Conservation (phyloP, 192 early-diverging fungal genomes). For the Dissophora ornata region DNA sequence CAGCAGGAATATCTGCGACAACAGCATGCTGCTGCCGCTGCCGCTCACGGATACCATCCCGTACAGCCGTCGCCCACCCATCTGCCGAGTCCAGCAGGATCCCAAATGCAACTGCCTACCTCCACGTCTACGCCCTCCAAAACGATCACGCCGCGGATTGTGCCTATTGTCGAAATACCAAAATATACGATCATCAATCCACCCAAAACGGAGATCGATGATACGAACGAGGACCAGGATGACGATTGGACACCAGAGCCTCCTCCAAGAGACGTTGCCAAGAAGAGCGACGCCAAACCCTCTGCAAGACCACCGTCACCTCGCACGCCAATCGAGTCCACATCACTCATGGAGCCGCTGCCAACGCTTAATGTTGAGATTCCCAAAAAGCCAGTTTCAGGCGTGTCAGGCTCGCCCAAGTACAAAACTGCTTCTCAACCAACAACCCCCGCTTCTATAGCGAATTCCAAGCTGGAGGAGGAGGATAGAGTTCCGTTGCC, state of each 20-base stretch:
- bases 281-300: background rate
- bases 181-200: constrained; percentile 37
- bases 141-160: constrained; percentile 43
- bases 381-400: background rate
- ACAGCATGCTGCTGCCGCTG: constrained; percentile 33
- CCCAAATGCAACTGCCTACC: background rate
- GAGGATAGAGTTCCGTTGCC: background rate
- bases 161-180: constrained; percentile 42
- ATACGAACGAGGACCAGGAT: constrained; percentile 22
- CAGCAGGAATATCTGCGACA: constrained; percentile 36
- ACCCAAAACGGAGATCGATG: constrained; percentile 21
- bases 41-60: constrained; percentile 37
- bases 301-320: background rate
- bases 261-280: constrained; percentile 31
- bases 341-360: background rate
- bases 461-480: constrained; percentile 1
- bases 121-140: constrained; percentile 12
- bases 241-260: constrained; percentile 36
- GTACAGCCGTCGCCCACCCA: background rate
- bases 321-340: background rate
- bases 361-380: background rate
- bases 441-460: background rate
- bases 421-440: background rate
- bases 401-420: background rate
- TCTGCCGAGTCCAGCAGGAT: background rate